Percentiles rank a stretch among this genome's conserved stretches.
Evolutionary conservation across 2,329 filamentous ascomycete species (phyloP).

Genomic region (Chaetomium strumarium): DNA sequence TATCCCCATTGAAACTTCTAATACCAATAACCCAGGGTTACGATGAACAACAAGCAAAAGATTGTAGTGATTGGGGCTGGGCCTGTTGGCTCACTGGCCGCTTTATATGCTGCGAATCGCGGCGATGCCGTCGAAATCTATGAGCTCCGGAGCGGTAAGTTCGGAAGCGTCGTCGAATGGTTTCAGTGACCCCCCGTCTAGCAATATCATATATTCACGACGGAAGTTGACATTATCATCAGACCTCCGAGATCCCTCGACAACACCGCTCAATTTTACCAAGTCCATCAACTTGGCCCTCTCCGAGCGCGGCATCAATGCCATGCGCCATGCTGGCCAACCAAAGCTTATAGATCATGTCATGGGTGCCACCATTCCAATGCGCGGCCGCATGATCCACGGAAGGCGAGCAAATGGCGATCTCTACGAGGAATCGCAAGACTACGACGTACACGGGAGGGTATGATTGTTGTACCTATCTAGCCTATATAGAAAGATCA

Average conservation of each 20-base stretch:
- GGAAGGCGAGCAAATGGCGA: conserved; percentile 57
- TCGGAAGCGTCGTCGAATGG: not conserved
- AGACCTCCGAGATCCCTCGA: conserved; percentile 84
- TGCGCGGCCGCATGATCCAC: conserved; percentile 97
- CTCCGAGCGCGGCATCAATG: conserved; percentile 88
- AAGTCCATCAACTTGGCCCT: conserved; percentile 98
- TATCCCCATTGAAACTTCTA: too few species aligned
- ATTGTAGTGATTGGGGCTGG: conserved; percentile 85
- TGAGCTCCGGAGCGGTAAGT: conserved; percentile 77
- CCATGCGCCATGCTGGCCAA: conserved; percentile 66
- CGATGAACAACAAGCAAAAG: conserved; percentile 49
- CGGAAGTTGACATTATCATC: conserved; percentile 8
- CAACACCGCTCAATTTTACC: conserved; percentile 85
- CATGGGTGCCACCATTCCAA: conserved; percentile 75
- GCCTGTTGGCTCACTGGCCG: conserved; percentile 86
- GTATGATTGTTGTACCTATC: conserved; percentile 52
- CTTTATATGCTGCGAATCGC: conserved; percentile 82
- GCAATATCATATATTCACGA: not conserved
- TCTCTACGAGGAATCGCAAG: conserved; percentile 72
- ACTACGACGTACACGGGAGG: conserved; percentile 83
- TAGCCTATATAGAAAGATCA: not conserved
- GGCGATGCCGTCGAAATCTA: conserved; percentile 91
- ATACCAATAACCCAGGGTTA: conserved; percentile 13
- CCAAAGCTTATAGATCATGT: conserved; percentile 66
- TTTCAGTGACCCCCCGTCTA: not conserved